Conservation (phyloP, 148 eudicot genomes). For the Fallopia convolvulus region DNA sequence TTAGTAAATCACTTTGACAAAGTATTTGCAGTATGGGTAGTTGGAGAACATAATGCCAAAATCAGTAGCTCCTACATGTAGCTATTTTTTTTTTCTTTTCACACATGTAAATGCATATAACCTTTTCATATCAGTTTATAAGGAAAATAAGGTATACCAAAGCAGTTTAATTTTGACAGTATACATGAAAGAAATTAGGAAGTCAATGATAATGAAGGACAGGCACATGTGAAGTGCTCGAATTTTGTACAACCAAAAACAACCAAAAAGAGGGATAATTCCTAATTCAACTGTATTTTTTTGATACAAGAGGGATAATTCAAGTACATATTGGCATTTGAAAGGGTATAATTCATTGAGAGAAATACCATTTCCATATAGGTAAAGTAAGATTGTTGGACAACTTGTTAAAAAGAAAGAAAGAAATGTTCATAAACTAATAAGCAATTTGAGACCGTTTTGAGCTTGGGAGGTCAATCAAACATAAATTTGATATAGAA, state of each 20-base stretch:
- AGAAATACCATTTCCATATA: background rate
- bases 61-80: background rate
- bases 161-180: background rate
- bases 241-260: background rate
- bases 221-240: background rate
- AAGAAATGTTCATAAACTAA: background rate
- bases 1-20: background rate
- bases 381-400: background rate
- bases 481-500: no score
- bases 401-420: background rate
- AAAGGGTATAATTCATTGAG: background rate
- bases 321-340: background rate
- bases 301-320: background rate
- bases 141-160: background rate
- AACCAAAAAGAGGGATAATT: background rate
- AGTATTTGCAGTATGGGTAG: background rate
- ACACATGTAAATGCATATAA: background rate
- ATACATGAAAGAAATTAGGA: background rate
- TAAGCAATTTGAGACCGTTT: slow-evolving; percentile 1
- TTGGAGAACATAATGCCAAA: background rate
- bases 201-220: background rate
- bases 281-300: no score
- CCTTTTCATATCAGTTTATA: background rate
- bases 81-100: background rate
- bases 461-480: slow-evolving; percentile 6